These are phyloP conservation scores for Penicillium aurantiogriseum DNA, from an alignment of 2,329 filamentous ascomycete genomes.

Conservation along the genomic window DNA sequence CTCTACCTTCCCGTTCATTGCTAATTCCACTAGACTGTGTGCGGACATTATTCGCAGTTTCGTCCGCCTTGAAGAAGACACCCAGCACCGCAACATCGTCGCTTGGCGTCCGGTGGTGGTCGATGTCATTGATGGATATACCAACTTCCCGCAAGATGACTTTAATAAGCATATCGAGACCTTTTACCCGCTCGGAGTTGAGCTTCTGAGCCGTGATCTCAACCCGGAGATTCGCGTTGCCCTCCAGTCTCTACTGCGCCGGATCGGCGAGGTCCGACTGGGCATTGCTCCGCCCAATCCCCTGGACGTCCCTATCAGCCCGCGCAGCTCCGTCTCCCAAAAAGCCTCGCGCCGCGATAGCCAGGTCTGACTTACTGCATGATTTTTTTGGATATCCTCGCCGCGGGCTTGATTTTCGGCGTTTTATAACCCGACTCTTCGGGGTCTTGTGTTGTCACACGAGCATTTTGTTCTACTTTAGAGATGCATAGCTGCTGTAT, in stretches of 20 bases:
- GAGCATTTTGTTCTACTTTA: constrained; percentile 18
- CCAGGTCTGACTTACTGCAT: constrained; percentile 19
- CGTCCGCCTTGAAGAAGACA: constrained; percentile 85
- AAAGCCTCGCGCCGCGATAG: constrained; percentile 33
- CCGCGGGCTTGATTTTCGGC: constrained; percentile 6
- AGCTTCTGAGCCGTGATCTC: constrained; percentile 78
- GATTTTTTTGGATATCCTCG: constrained; percentile 35
- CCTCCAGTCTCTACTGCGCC: constrained; percentile 71
- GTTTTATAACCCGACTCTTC: constrained; percentile 19
- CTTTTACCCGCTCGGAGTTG: constrained; percentile 84
- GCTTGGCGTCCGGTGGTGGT: constrained; percentile 98
- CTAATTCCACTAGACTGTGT: constrained; percentile 59
- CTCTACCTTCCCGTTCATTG: not conserved
- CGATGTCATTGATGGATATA: constrained; percentile 91
- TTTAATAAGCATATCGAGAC: constrained; percentile 76
- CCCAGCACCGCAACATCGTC: constrained; percentile 92
- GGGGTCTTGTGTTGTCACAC: constrained; percentile 17
- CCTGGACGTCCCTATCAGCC: constrained; percentile 30
- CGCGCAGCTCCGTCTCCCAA: constrained; percentile 38
- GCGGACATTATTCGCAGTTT: constrained; percentile 90
- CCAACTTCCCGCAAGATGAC: constrained; percentile 73
- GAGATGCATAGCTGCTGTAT: constrained; percentile 28
- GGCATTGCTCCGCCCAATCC: constrained; percentile 43
- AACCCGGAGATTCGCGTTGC: constrained; percentile 74
- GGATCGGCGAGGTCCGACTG: constrained; percentile 74